phyloP scores from a whole-genome alignment of 2,329 filamentous ascomycete genomes.

The Cryphonectria naterciae region DNA sequence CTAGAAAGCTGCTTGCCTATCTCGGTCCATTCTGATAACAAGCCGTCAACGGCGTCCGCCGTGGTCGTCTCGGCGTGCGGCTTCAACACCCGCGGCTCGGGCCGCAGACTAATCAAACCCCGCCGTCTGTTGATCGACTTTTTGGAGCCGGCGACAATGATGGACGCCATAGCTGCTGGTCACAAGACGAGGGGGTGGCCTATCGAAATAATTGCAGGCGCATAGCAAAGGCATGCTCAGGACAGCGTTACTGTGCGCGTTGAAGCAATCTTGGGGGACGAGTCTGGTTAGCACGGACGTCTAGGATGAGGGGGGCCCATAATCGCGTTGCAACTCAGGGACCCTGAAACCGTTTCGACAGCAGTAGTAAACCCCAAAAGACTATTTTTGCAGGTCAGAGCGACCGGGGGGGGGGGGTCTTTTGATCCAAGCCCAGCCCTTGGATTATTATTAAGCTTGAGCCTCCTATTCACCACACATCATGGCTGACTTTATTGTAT shows the following conservation, averaged over 20 bases:
- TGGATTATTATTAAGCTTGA: too few relatives aligned
- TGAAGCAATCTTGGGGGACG: background rate
- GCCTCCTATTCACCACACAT: too few relatives aligned
- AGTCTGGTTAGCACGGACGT: background rate
- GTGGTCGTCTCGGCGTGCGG: background rate
- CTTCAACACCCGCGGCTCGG: background rate
- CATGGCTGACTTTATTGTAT: too few relatives aligned
- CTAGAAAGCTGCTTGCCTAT: conserved; percentile 3
- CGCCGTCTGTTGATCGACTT: background rate
- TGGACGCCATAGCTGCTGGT: background rate
- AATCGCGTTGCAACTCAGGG: background rate
- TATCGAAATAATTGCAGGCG: background rate
- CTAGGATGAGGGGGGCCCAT: background rate
- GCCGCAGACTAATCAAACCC: background rate
- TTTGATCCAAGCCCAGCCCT: too few relatives aligned
- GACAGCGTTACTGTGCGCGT: background rate
- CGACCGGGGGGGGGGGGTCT: too few relatives aligned
- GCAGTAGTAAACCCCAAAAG: background rate
- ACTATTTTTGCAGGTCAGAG: too few relatives aligned
- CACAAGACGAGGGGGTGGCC: background rate
- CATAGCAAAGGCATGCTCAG: background rate
- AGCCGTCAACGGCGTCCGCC: background rate
- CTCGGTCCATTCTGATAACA: conserved; percentile 7
- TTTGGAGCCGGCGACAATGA: conserved; percentile 1
- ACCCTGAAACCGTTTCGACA: background rate